Evolutionary conservation across 1,139 yeast genomes (phyloP).

Genomic region (Sugiyamaella pinicola): DNA sequence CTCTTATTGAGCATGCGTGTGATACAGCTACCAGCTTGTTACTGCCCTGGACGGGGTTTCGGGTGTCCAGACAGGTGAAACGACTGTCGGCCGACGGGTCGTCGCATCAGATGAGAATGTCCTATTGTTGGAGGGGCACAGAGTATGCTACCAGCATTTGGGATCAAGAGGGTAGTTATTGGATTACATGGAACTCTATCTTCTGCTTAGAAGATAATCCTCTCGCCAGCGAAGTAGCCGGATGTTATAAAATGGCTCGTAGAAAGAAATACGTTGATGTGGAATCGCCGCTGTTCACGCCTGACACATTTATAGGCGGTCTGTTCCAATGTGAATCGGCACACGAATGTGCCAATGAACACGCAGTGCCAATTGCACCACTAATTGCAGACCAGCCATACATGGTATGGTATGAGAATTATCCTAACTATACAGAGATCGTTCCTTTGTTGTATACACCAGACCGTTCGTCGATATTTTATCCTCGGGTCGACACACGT

Average conservation of each 20-base stretch:
- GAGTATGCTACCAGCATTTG: conserved; percentile 16
- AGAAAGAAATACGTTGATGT: conserved; percentile 16
- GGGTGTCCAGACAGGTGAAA: conserved; percentile 26
- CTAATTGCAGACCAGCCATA: conserved; percentile 36
- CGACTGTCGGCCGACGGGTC: conserved; percentile 5
- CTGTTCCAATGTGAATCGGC: conserved; percentile 31
- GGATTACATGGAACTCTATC: conserved; percentile 29
- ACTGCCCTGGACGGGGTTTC: conserved; percentile 35
- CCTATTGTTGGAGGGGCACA: conserved; percentile 29
- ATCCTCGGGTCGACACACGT: conserved; percentile 29
- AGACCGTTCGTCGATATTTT: conserved; percentile 30
- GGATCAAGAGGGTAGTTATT: conserved; percentile 7
- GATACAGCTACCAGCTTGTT: conserved; percentile 31
- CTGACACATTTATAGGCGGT: conserved; percentile 36
- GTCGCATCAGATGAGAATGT: conserved; percentile 22
- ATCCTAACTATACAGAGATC: conserved; percentile 16
- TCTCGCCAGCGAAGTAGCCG: conserved; percentile 22
- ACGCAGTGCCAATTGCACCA: conserved; percentile 33
- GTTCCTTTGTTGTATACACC: conserved; percentile 38
- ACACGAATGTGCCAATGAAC: conserved; percentile 19
- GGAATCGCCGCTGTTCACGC: conserved; percentile 21
- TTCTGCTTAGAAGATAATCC: conserved; percentile 27
- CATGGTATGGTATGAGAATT: conserved; percentile 28
- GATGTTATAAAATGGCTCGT: conserved; percentile 32
- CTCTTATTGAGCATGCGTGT: too few species aligned